Evolutionary conservation across 2,329 filamentous ascomycete species (phyloP).

Genomic region (Colletotrichum tabaci): DNA sequence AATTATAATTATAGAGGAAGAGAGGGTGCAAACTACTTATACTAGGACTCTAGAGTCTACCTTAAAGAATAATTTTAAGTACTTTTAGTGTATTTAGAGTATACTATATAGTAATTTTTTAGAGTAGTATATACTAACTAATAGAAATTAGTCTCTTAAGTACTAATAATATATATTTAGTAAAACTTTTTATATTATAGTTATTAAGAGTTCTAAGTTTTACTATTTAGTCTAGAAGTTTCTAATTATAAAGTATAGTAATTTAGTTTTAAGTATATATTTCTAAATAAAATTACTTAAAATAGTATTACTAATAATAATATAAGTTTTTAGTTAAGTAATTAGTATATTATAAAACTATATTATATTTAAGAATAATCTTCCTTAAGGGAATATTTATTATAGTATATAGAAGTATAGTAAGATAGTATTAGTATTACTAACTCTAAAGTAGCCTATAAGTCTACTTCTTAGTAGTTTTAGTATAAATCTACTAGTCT

Average conservation of each 20-base stretch:
- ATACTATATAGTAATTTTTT: neutral
- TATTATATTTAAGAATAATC: neutral
- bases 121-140: neutral
- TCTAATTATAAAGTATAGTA: neutral
- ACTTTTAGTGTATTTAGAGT: too few species aligned
- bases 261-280: neutral
- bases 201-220: too few species aligned
- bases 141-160: neutral
- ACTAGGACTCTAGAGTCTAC: neutral
- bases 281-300: neutral
- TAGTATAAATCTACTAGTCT: neutral
- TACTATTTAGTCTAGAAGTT: too few species aligned
- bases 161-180: too few species aligned
- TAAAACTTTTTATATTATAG: too few species aligned
- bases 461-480: too few species aligned
- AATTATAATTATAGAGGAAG: too few species aligned
- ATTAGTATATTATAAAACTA: neutral
- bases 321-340: neutral
- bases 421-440: neutral
- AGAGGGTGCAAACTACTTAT: too few species aligned
- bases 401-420: neutral
- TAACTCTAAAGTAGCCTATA: too few species aligned
- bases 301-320: neutral
- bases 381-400: neutral
- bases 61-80: neutral